Percentiles rank a stretch among this genome's conserved stretches.
phyloP scores from a whole-genome alignment of 495 filamentous ascomycete species.

The Podospora pseudopauciseta region DNA sequence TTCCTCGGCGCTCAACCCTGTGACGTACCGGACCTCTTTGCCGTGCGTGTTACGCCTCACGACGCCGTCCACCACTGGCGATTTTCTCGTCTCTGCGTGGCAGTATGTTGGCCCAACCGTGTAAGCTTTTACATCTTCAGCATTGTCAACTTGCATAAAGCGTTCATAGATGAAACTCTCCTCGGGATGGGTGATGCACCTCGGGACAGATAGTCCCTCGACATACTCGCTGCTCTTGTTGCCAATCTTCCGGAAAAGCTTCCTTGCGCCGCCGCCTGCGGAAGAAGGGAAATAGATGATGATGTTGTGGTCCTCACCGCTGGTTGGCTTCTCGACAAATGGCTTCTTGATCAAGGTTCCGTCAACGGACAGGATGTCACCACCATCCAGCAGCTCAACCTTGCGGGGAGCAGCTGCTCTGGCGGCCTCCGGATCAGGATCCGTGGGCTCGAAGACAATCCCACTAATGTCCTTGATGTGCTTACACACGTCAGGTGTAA shows the following conservation, averaged over 20 bases:
- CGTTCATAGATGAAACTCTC: constrained; percentile 94
- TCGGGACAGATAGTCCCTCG: constrained; percentile 65
- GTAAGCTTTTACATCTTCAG: constrained; percentile 98
- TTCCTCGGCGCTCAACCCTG: constrained; percentile 75
- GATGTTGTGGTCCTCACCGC: constrained; percentile 98
- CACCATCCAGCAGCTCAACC: constrained; percentile 80
- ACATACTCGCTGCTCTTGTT: constrained; percentile 98
- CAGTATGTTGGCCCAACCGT: constrained; percentile 92
- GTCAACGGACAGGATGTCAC: constrained; percentile 83
- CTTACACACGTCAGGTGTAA: constrained; percentile 70
- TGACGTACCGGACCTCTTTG: constrained; percentile 95
- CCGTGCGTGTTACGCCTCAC: constrained; percentile 94
- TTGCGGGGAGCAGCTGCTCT: constrained; percentile 58
- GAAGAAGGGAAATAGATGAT: constrained; percentile 91
- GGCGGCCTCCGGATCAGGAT: constrained; percentile 55
- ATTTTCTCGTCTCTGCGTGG: constrained; percentile 95
- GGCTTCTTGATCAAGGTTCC: constrained; percentile 79
- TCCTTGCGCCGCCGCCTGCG: constrained; percentile 80
- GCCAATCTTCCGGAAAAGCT: constrained; percentile 92
- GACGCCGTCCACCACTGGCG: constrained; percentile 92
- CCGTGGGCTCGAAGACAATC: constrained; percentile 68
- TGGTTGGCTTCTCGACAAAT: constrained; percentile 98
- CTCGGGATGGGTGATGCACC: constrained; percentile 70
- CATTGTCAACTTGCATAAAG: constrained; percentile 92
- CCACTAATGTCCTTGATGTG: constrained; percentile 76